Percentiles rank a stretch among this genome's conserved stretches.
These are phyloP conservation scores for Penicillium verhagenii DNA, from an alignment of 495 filamentous ascomycete species.

Conservation along the genomic window DNA sequence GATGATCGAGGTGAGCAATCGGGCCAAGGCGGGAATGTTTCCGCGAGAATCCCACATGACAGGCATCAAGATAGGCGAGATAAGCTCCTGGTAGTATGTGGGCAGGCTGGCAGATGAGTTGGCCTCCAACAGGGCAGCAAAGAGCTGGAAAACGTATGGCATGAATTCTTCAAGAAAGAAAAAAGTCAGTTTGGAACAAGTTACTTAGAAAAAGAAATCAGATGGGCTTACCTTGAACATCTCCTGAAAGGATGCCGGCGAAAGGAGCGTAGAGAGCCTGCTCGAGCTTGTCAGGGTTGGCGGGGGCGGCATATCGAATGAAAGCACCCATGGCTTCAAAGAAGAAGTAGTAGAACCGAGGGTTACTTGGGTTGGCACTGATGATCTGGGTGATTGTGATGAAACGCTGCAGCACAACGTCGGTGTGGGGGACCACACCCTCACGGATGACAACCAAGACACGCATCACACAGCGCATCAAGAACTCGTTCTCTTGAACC, in stretches of 20 bases:
- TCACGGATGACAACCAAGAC: conserved; percentile 91
- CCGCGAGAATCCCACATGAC: conserved; percentile 84
- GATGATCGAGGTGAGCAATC: conserved; percentile 81
- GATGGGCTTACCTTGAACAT: conserved; percentile 65
- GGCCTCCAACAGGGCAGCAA: conserved; percentile 82
- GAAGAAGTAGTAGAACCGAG: conserved; percentile 96
- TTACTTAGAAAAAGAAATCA: too few relatives aligned
- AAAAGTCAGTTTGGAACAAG: conserved; percentile 16
- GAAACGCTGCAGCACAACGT: conserved; percentile 72
- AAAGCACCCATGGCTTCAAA: conserved; percentile 97
- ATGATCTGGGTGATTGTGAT: conserved; percentile 86
- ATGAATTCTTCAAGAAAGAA: conserved; percentile 67
- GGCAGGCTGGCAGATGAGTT: conserved; percentile 72
- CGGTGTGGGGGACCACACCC: conserved; percentile 63
- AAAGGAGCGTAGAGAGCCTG: conserved; percentile 75
- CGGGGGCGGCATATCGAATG: conserved; percentile 69
- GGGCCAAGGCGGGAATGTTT: conserved; percentile 86
- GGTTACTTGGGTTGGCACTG: conserved; percentile 91
- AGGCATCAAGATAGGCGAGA: conserved; percentile 71
- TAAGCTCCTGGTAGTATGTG: conserved; percentile 70
- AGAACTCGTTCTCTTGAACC: conserved; percentile 97
- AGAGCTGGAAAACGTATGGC: conserved; percentile 95
- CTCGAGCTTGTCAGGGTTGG: conserved; percentile 71
- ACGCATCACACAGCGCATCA: conserved; percentile 98
- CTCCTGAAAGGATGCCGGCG: conserved; percentile 68